Evolutionary conservation across 148 eudicot genomes (phyloP).

Genomic region (Cornus controversa): DNA sequence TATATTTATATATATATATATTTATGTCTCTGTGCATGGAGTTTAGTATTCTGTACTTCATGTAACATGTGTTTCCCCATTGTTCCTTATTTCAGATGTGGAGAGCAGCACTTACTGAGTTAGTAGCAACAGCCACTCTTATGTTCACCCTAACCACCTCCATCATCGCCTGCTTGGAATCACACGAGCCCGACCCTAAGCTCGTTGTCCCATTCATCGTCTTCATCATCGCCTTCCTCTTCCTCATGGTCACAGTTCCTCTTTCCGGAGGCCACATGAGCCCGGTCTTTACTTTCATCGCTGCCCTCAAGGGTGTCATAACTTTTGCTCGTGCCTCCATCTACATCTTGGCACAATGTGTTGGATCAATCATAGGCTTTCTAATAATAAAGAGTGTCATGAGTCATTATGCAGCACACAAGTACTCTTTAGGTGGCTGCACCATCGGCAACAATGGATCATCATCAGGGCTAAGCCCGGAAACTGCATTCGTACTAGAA

Average conservation of each 20-base stretch:
- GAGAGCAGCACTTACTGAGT: slow-evolving; percentile 5
- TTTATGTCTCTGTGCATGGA: too few species aligned
- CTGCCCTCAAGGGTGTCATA: slow-evolving; percentile 11
- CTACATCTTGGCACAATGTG: slow-evolving; percentile 3
- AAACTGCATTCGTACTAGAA: neutral
- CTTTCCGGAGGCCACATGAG: slow-evolving; percentile 22
- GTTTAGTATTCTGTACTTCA: too few species aligned
- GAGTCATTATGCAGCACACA: neutral
- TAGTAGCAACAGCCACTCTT: slow-evolving; percentile 1
- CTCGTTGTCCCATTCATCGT: neutral
- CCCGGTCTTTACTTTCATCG: slow-evolving; percentile 15
- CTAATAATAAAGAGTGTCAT: neutral
- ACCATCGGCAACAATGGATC: neutral
- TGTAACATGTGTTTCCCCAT: too few species aligned
- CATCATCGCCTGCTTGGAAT: slow-evolving; percentile 10
- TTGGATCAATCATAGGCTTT: slow-evolving; percentile 3
- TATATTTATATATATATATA: too few species aligned
- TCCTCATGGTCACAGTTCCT: slow-evolving; percentile 11
- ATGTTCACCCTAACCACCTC: slow-evolving; percentile 12
- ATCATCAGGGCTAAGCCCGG: neutral
- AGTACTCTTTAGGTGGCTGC: slow-evolving; percentile 10
- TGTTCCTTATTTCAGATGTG: neutral
- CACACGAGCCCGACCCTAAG: neutral
- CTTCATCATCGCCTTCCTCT: slow-evolving; percentile 9
- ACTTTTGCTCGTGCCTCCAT: neutral